Base-by-base conservation (phyloP, 257 asterid genomes). In the Avicennia marina region DNA sequence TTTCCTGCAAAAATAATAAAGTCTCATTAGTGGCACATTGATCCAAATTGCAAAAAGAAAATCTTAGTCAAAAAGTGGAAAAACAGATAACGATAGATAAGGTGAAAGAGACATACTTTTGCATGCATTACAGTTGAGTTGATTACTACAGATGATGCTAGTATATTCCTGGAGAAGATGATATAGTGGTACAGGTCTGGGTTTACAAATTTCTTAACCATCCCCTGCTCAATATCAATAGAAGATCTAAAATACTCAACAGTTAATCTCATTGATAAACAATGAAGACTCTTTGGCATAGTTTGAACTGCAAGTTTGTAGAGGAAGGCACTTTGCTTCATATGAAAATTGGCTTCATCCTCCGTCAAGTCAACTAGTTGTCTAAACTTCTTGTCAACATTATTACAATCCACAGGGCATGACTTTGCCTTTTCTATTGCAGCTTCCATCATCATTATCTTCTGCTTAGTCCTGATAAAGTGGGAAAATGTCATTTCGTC, bases 301-400 rank as follows among this genome's bases (percentile, higher is more conserved):
- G 98, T 88, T 74, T 91, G 96, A 57, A 89, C 95, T 15, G 95
- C 94, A 62, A 91, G 95, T 71, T 85, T 94, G 84, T 85, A 85
- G 53, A 91, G 95, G 78, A 91, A 91, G 60, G 98, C 95, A 77
- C 98, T 91, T 71, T 91, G 98, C 77, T 81, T 88, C 93, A 69
- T 86, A 70, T 91, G 98, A 60, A 91, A 91, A 80, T 79, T 78
- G 56, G 95, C 86, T 76, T 91, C 98, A 53, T 91, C 98, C 84
- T 91, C 96, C 11, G 95, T 91, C 69, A 91, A 72, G 70, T 88
- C 98, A 3, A 78, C 95, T 40, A 91, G 77, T 66, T 91, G 98
- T 67, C 98, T 88, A 60, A 91, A 88, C 79, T 91, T 91, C 83
- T 88, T 91, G 70, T 85, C 98, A 64, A 91, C 96, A 72, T 91